Percentiles rank a stretch among this genome's conserved stretches.
Conservation (phyloP, 2,329 filamentous ascomycete genomes). For the Pseudogymnoascus sp. region DNA sequence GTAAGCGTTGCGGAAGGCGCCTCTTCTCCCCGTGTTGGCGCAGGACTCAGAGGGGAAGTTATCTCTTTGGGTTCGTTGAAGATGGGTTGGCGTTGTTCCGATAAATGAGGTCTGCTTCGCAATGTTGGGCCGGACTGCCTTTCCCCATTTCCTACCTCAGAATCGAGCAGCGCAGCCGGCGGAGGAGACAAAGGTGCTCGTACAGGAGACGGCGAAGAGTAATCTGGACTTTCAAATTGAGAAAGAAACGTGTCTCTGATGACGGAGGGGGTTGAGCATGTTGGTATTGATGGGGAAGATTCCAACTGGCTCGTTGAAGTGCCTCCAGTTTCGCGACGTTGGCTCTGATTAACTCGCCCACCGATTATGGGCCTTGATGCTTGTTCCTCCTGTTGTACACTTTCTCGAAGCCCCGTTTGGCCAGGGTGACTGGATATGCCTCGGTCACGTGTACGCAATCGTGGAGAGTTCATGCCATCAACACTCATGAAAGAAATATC, state of each 20-base stretch:
- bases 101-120: not conserved
- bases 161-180: not conserved
- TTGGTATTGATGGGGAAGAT: constrained; percentile 3
- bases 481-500: constrained; percentile 5
- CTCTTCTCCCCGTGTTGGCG: not conserved
- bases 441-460: not conserved
- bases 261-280: not conserved
- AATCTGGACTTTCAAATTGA: not conserved
- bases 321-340: not conserved
- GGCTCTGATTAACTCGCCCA: too few species aligned
- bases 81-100: not conserved
- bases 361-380: not conserved
- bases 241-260: not conserved
- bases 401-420: not conserved
- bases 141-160: not conserved
- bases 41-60: not conserved
- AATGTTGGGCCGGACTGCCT: not conserved
- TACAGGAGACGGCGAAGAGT: not conserved
- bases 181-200: not conserved
- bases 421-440: not conserved
- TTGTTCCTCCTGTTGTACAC: not conserved
- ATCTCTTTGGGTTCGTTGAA: not conserved
- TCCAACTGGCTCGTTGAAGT: constrained; percentile 4
- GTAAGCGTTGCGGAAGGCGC: constrained; percentile 1
- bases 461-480: constrained; percentile 1